phyloP scores from a whole-genome alignment of 495 filamentous ascomycete genomes.

The Xylaria sp. region DNA sequence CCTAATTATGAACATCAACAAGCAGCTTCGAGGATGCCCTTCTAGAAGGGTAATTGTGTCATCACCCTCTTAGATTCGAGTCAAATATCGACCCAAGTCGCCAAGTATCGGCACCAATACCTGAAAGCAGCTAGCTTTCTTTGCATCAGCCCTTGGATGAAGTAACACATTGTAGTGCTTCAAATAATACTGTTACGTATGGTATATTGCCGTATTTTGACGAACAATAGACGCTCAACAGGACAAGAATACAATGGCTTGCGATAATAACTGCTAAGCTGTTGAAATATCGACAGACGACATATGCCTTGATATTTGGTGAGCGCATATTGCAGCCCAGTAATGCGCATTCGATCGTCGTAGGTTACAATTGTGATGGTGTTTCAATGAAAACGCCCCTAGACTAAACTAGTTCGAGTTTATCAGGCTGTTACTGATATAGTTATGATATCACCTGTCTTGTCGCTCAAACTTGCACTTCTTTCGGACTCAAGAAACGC shows the following conservation, averaged over 20 bases:
- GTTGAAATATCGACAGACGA: background rate
- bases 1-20: constrained; percentile 4
- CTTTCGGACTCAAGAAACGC: background rate
- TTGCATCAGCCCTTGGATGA: background rate
- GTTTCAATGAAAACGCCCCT: background rate
- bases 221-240: background rate
- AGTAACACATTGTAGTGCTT: background rate
- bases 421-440: background rate
- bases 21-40: background rate
- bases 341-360: background rate
- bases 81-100: background rate
- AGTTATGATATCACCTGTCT: constrained; percentile 12
- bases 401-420: background rate
- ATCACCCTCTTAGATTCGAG: background rate
- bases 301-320: background rate
- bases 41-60: constrained; percentile 6
- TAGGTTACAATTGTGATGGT: background rate
- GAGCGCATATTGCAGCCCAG: background rate
- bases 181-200: background rate
- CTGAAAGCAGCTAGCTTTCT: background rate
- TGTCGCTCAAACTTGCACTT: background rate
- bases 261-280: background rate
- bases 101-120: background rate
- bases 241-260: background rate
- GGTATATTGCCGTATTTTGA: background rate